These are phyloP conservation scores for Dillenia suffruticosa DNA, from an alignment of 164 flowering plant genomes.

Conservation along the genomic window DNA sequence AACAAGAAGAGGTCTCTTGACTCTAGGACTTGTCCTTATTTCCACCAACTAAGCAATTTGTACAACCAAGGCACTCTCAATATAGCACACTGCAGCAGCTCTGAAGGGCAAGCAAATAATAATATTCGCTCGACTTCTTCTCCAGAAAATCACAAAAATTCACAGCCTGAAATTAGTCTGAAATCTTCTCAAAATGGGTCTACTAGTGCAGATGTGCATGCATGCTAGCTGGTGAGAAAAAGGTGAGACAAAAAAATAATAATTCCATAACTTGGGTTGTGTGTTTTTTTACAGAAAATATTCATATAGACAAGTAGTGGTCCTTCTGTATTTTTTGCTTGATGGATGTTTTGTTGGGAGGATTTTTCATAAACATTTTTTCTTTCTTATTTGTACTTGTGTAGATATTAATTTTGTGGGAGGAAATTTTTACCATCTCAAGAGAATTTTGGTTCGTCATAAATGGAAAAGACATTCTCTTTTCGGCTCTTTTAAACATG, in stretches of 20 bases:
- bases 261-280: too few relatives aligned
- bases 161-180: slow-evolving; percentile 12
- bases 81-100: background rate
- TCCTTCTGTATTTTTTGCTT: background rate
- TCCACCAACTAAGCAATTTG: slow-evolving; percentile 55
- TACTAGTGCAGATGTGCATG: slow-evolving; percentile 10
- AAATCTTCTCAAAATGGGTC: slow-evolving; percentile 7
- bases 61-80: slow-evolving; percentile 52
- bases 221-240: slow-evolving; percentile 4
- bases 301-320: background rate
- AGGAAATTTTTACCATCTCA: slow-evolving; percentile 4
- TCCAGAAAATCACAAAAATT: slow-evolving; percentile 11
- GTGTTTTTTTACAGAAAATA: too few relatives aligned
- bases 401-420: too few relatives aligned
- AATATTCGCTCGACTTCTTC: slow-evolving; percentile 6
- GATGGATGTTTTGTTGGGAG: background rate
- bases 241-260: slow-evolving; percentile 21
- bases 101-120: slow-evolving; percentile 9
- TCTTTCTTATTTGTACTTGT: too few relatives aligned
- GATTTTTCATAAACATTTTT: too few relatives aligned
- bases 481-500: background rate
- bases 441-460: background rate
- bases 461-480: slow-evolving; percentile 1
- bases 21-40: slow-evolving; percentile 84
- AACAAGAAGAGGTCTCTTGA: slow-evolving; percentile 74